Conservation (phyloP, 148 eudicot genomes). For the Chenopodium berlandieri region DNA sequence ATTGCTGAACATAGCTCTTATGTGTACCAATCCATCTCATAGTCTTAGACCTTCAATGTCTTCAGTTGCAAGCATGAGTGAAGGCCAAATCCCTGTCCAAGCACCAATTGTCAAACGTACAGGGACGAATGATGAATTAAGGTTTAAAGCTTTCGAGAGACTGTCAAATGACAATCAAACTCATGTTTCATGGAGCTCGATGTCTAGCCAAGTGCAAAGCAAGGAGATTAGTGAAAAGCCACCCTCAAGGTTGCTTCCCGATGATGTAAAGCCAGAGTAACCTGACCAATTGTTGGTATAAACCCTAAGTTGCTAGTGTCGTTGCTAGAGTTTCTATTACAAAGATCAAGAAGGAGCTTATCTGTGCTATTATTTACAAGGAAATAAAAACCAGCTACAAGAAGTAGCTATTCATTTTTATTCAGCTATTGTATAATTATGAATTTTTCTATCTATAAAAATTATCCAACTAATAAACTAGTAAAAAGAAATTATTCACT, state of each 20-base stretch:
- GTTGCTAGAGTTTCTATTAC: too few relatives aligned
- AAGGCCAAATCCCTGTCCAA: constrained; percentile 53
- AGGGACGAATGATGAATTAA: constrained; percentile 31
- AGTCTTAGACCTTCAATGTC: constrained; percentile 79
- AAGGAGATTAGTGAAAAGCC: constrained; percentile 18
- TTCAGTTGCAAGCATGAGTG: constrained; percentile 57
- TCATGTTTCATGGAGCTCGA: constrained; percentile 32
- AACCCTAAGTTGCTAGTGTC: too few relatives aligned
- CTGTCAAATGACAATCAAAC: constrained; percentile 46
- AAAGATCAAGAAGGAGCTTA: background rate
- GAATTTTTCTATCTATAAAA: too few relatives aligned
- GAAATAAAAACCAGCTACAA: too few relatives aligned
- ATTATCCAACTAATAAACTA: too few relatives aligned
- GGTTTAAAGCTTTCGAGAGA: constrained; percentile 52
- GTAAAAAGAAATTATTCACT: too few relatives aligned
- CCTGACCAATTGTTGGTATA: background rate
- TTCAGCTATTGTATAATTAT: too few relatives aligned
- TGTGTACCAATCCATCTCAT: constrained; percentile 71
- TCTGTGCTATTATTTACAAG: too few relatives aligned
- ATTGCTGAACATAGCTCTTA: constrained; percentile 50
- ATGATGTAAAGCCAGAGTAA: background rate
- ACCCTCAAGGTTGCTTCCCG: constrained; percentile 28
- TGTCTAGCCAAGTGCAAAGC: constrained; percentile 32
- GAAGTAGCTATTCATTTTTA: too few relatives aligned
- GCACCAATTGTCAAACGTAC: constrained; percentile 45